Evolutionary conservation across 306 rosid genomes (phyloP).

Genomic region (Lathyrus oleraceus): DNA sequence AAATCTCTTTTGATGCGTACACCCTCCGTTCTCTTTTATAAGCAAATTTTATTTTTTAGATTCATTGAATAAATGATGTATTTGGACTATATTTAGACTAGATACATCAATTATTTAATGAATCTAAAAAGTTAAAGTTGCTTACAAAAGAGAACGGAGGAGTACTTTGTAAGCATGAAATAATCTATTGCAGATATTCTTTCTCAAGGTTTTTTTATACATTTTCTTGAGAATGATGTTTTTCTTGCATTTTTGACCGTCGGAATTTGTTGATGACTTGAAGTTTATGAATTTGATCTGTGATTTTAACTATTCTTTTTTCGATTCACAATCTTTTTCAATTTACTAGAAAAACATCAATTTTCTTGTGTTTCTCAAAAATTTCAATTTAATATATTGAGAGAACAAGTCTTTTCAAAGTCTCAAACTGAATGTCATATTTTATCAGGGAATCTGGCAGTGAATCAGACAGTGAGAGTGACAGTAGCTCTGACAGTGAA

Average conservation of each 20-base stretch:
- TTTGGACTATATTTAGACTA: no score
- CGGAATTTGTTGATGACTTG: not conserved
- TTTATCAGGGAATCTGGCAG: conserved; percentile 57
- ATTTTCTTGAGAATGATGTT: not conserved
- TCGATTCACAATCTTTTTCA: not conserved
- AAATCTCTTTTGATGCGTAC: not conserved
- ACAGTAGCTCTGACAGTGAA: conserved; percentile 51
- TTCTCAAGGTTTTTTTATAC: not conserved
- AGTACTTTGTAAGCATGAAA: not conserved
- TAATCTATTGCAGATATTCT: not conserved
- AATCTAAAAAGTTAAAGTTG: no score
- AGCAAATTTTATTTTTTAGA: no score
- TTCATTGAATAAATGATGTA: no score
- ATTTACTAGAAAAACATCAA: no score
- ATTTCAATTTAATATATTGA: not conserved
- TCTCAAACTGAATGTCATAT: conserved; percentile 16
- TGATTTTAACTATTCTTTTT: not conserved
- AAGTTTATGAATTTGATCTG: conserved; percentile 9
- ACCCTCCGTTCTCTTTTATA: no score
- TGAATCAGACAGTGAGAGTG: conserved; percentile 66
- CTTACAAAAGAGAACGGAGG: no score
- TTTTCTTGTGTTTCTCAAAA: not conserved
- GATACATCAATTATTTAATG: no score
- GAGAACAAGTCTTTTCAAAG: not conserved
- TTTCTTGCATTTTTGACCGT: not conserved